Base-by-base conservation (phyloP, 305 asterid genomes). In the Ilex paraguariensis region DNA sequence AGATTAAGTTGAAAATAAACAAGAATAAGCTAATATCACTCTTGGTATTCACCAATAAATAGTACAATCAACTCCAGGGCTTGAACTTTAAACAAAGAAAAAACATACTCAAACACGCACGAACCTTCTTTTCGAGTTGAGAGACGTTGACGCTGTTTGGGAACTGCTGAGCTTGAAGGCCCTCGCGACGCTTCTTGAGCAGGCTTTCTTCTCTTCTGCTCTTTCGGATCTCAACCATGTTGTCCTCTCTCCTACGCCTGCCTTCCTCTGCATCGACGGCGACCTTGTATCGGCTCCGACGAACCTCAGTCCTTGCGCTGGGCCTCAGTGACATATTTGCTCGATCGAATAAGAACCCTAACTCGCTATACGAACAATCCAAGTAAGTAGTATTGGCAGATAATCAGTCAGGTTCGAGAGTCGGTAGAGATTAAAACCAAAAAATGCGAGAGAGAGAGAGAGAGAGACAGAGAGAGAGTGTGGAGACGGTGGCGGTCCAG, bases 211-310 rank as follows among this genome's bases (percentile, higher is more conserved):
- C 97, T 55, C 95, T 77, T 63, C 53, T 81, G 56, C 17, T 90
- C 87, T 90, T 90, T 74, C 95, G 90, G 86, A 90, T 90, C 95
- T 87, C 97, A 59, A 87, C 82, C 95, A 87, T 79, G 64, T 87
- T 83, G 71, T 90, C 97, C 73, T 90, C 97, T 57, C 97, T 79
- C 66, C 97, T 77, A 57, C 97, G 72, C 46, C 97, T 74, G 6
- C 96, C 95, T 81, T 89, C 96, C 13, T 86, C 96, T 21, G 93
- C 88, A 68, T 89, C 96, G 32, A 89, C 96, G 70, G 95, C 93
- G 65, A 89, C 96, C 85, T 87, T 89, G 72, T 89, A 89, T 69
- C 90, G 81, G 79, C 85, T 89, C 78, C 96, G 87, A 40, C 81
- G 78, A 62, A 57, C 78, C 52, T 79, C 82, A 3, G 73, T 71